Conservation (phyloP, 345 rosid species). For the Populus deltoides region DNA sequence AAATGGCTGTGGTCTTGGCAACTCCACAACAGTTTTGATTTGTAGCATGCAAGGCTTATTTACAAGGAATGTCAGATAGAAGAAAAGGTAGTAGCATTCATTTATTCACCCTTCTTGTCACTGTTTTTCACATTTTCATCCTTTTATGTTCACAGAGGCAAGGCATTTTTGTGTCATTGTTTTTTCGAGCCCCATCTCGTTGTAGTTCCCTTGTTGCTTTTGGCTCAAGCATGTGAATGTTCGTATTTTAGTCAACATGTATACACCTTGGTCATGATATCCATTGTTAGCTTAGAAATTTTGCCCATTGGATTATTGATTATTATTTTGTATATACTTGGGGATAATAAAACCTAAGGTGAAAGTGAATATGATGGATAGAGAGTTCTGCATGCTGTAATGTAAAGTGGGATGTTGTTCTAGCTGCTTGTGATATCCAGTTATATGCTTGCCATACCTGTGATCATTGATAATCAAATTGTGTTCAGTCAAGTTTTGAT, state of each 20-base stretch:
- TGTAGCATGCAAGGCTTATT: constrained; percentile 48
- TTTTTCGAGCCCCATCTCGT: too few relatives aligned
- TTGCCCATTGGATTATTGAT: not conserved
- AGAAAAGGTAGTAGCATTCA: constrained; percentile 31
- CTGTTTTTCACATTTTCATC: constrained; percentile 7
- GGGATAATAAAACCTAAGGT: not conserved
- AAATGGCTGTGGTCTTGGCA: constrained; percentile 23
- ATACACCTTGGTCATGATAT: not conserved
- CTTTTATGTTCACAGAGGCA: not conserved
- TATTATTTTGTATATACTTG: not conserved
- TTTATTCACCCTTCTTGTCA: constrained; percentile 28
- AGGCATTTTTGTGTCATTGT: not conserved
- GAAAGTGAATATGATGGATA: not conserved
- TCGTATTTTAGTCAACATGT: not conserved
- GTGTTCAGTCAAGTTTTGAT: too few relatives aligned
- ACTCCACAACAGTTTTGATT: constrained; percentile 51
- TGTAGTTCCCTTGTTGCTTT: not conserved
- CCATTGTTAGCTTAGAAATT: not conserved
- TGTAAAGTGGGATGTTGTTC: not conserved
- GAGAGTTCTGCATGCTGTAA: not conserved
- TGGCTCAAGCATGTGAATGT: not conserved
- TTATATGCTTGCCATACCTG: too few relatives aligned
- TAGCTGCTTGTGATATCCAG: too few relatives aligned
- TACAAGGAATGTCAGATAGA: constrained; percentile 42
- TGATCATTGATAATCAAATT: too few relatives aligned